Percentiles rank a stretch among this genome's conserved stretches.
phyloP scores from a whole-genome alignment of 495 filamentous ascomycete species.

The Margaritispora aquatica region DNA sequence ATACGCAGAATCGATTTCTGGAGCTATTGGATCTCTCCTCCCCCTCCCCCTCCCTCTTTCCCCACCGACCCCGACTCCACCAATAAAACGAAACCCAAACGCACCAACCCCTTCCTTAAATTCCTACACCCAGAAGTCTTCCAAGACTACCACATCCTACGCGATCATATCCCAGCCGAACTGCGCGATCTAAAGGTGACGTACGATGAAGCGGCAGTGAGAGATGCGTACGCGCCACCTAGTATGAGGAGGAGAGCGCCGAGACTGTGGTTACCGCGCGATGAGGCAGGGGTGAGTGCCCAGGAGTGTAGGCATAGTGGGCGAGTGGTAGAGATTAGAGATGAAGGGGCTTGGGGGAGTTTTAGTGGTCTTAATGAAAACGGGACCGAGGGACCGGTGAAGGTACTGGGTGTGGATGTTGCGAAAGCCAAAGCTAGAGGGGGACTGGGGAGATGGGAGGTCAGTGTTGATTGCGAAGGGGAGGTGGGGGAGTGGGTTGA shows the following conservation, averaged over 20 bases:
- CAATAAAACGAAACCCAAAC: conserved; percentile 36
- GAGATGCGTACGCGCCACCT: conserved; percentile 73
- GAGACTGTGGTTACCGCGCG: conserved; percentile 77
- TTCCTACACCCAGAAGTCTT: conserved; percentile 77
- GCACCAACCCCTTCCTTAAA: too few species aligned
- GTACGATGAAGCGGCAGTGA: conserved; percentile 54
- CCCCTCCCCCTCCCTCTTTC: too few species aligned
- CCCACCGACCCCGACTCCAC: conserved; percentile 16
- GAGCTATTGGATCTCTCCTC: conserved; percentile 19
- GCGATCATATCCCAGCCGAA: conserved; percentile 57
- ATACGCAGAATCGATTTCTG: conserved; percentile 33
- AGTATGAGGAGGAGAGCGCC: conserved; percentile 58
- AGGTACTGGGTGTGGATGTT: too few species aligned
- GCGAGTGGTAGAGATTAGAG: conserved; percentile 60
- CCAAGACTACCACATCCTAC: conserved; percentile 63
- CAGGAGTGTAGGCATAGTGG: conserved; percentile 72
- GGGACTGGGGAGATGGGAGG: conserved; percentile 69
- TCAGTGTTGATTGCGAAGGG: conserved; percentile 63
- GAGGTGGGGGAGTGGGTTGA: conserved; percentile 40
- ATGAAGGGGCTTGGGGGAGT: conserved; percentile 73
- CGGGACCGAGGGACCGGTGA: too few species aligned
- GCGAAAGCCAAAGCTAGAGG: too few species aligned
- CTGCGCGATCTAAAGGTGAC: conserved; percentile 27
- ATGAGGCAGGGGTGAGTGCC: conserved; percentile 65
- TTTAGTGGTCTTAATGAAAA: too few species aligned